Evolutionary conservation across 352 stramenopile species (phyloP).

Genomic region (Pilasporangium apinafurcum): DNA sequence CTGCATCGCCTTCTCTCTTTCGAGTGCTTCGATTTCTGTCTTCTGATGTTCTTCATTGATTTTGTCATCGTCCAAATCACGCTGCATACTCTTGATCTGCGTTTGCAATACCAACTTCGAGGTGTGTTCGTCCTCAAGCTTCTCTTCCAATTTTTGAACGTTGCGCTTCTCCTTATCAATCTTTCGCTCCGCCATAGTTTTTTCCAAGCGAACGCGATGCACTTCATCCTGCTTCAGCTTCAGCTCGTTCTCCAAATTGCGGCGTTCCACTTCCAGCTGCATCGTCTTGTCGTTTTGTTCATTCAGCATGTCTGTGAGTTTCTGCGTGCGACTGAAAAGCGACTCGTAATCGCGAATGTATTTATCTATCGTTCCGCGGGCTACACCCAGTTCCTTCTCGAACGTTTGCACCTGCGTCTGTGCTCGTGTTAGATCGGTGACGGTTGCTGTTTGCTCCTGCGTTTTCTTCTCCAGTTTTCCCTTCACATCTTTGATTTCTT

Average conservation of each 20-base stretch:
- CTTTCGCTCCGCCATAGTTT: constrained; percentile 87
- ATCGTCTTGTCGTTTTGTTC: constrained; percentile 88
- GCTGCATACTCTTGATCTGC: constrained; percentile 79
- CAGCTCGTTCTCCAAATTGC: constrained; percentile 79
- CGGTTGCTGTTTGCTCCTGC: constrained; percentile 38
- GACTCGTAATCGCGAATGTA: constrained; percentile 92
- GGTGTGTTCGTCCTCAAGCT: constrained; percentile 88
- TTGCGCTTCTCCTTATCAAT: constrained; percentile 84
- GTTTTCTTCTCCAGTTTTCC: constrained; percentile 86
- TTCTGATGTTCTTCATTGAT: constrained; percentile 64
- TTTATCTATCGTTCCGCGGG: constrained; percentile 88
- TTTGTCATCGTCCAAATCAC: constrained; percentile 76
- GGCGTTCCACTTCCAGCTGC: constrained; percentile 74
- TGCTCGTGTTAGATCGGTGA: constrained; percentile 44
- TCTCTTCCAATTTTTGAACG: constrained; percentile 86
- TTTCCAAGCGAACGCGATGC: constrained; percentile 82
- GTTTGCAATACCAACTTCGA: constrained; percentile 76
- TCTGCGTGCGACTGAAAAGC: constrained; percentile 86
- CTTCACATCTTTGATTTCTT: constrained; percentile 89
- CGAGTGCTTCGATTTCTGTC: constrained; percentile 78
- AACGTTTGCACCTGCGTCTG: constrained; percentile 71
- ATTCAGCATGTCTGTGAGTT: constrained; percentile 91
- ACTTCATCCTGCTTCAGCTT: constrained; percentile 84
- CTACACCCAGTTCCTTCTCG: constrained; percentile 83
- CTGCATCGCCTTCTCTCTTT: constrained; percentile 84